Evolutionary conservation across 139 green algal genomes (phyloP).

Genomic region (Coelastrella sp.): DNA sequence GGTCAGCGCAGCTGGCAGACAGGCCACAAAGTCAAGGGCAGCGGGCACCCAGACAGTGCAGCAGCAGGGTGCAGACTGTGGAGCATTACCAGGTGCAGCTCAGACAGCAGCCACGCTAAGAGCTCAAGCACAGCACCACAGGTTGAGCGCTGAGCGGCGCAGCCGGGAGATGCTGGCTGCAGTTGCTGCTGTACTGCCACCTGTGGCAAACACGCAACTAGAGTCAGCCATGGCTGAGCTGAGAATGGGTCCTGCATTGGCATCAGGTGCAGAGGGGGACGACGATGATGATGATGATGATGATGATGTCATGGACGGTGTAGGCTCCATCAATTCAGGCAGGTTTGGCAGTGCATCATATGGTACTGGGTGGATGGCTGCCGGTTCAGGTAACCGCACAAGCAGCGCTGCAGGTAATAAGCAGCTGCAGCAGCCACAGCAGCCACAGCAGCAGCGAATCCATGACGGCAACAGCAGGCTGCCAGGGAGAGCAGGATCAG

Average conservation of each 20-base stretch:
- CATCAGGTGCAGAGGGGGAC: not conserved
- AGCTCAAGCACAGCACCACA: not conserved
- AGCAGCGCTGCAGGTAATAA: not conserved
- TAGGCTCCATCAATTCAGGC: not conserved
- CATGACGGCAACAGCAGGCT: not conserved
- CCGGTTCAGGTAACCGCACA: not conserved
- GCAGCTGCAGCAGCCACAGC: not conserved
- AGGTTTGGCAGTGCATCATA: not conserved
- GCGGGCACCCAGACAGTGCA: not conserved
- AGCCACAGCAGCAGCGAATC: not conserved
- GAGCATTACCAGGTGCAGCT: not conserved
- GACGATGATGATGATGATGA: not conserved
- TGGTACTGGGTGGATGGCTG: not conserved
- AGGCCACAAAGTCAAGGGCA: not conserved
- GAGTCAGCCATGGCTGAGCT: not conserved
- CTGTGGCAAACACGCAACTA: not conserved
- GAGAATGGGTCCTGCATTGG: not conserved
- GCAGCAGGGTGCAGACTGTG: constrained; percentile 3
- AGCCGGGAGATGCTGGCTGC: not conserved
- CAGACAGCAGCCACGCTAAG: not conserved
- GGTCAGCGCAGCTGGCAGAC: not conserved
- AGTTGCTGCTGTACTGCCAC: constrained; percentile 2
- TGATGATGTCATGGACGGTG: not conserved
- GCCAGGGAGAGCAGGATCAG: not conserved
- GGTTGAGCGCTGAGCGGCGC: not conserved